These are phyloP conservation scores for Eutrema japonicum DNA, from an alignment of 345 rosid genomes.

Conservation along the genomic window DNA sequence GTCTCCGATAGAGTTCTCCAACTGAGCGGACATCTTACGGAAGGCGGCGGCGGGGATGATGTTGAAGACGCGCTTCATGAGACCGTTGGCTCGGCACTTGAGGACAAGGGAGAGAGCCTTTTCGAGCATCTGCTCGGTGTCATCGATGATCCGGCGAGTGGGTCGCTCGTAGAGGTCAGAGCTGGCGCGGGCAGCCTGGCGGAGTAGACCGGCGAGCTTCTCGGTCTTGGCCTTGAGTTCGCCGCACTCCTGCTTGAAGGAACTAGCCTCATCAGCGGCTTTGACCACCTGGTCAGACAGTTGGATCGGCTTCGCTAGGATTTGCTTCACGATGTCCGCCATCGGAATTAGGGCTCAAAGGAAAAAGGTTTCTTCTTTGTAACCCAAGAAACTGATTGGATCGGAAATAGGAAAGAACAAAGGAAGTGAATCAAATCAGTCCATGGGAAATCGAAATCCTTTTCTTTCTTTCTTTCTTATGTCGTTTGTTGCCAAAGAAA, in stretches of 20 bases:
- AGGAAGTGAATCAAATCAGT: neutral
- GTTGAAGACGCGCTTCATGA: constrained; percentile 76
- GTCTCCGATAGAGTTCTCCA: constrained; percentile 83
- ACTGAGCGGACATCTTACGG: constrained; percentile 69
- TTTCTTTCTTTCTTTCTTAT: neutral
- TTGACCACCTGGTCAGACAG: constrained; percentile 73
- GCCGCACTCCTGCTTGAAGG: constrained; percentile 72
- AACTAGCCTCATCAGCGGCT: constrained; percentile 70
- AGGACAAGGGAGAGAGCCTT: constrained; percentile 69
- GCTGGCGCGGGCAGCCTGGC: constrained; percentile 86
- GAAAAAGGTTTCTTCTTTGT: neutral
- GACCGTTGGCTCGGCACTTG: constrained; percentile 69
- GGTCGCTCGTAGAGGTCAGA: constrained; percentile 85
- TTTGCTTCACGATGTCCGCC: constrained; percentile 83
- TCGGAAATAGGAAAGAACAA: neutral
- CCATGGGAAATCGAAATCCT: neutral
- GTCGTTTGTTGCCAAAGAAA: neutral
- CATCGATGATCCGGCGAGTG: constrained; percentile 80
- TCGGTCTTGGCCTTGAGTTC: constrained; percentile 78
- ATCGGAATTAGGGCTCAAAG: constrained; percentile 33
- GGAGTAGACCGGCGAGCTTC: constrained; percentile 65
- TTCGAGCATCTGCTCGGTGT: constrained; percentile 78
- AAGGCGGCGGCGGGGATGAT: constrained; percentile 75
- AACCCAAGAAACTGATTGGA: neutral
- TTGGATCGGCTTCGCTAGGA: constrained; percentile 74